Conservation (phyloP, 2,329 filamentous ascomycete genomes). For the Phaeosphaeria sp. region DNA sequence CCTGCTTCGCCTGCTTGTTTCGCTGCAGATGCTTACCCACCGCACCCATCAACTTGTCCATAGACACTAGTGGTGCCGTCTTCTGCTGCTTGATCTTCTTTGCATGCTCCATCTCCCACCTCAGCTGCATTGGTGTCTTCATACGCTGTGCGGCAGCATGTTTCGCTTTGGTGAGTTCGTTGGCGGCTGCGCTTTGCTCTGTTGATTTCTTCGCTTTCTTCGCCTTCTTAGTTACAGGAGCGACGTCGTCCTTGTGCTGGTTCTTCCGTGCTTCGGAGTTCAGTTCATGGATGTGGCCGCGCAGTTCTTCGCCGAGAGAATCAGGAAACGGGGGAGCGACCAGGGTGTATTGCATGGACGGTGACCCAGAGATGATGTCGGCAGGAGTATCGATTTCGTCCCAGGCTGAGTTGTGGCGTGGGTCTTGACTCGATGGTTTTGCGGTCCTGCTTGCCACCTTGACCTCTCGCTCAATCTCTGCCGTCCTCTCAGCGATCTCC, state of each 20-base stretch:
- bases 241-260: constrained; percentile 40
- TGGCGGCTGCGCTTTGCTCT: constrained; percentile 7
- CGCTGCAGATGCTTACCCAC: constrained; percentile 51
- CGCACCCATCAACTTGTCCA: constrained; percentile 47
- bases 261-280: constrained; percentile 65
- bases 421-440: constrained; percentile 17
- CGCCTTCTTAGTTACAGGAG: constrained; percentile 6
- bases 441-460: constrained; percentile 12
- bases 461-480: constrained; percentile 18
- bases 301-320: constrained; percentile 80
- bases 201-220: constrained; percentile 2
- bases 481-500: constrained; percentile 1
- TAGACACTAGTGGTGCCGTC: constrained; percentile 30
- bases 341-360: constrained; percentile 72
- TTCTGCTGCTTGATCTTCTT: constrained; percentile 29
- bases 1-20: constrained; percentile 24
- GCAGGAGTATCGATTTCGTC: constrained; percentile 74
- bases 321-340: constrained; percentile 78
- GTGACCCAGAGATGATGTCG: constrained; percentile 70
- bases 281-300: constrained; percentile 67
- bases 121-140: constrained; percentile 44
- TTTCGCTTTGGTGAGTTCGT: constrained; percentile 39
- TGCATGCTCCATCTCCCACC: constrained; percentile 38
- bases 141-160: constrained; percentile 28
- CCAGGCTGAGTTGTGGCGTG: constrained; percentile 16